Evolutionary conservation across 2,329 filamentous ascomycete genomes (phyloP).

Genomic region (Spiromastix sp.): DNA sequence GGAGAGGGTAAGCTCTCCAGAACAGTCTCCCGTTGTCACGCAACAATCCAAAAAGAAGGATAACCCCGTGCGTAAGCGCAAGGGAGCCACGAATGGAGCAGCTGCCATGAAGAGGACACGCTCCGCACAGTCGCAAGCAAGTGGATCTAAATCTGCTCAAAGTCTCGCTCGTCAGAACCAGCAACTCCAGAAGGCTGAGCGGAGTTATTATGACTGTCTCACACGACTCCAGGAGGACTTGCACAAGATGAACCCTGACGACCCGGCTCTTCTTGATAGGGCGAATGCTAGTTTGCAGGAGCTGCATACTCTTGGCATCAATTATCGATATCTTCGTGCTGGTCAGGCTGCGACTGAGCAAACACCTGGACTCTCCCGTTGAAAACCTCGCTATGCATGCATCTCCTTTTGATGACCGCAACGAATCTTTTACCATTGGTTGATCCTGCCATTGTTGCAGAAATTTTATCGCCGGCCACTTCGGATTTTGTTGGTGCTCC

Average conservation of each 20-base stretch:
- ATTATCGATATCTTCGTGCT: slow-evolving; percentile 33
- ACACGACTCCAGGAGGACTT: slow-evolving; percentile 29
- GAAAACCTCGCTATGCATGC: background rate
- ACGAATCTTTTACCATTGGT: too few relatives aligned
- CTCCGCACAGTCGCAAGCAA: slow-evolving; percentile 28
- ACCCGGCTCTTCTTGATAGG: slow-evolving; percentile 32
- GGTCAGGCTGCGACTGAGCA: slow-evolving; percentile 27
- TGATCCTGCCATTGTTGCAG: too few relatives aligned
- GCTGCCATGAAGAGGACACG: slow-evolving; percentile 34
- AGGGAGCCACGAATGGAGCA: slow-evolving; percentile 24
- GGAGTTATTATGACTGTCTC: slow-evolving; percentile 33
- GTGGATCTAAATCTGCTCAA: slow-evolving; percentile 24
- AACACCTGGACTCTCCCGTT: slow-evolving; percentile 3
- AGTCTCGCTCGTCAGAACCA: slow-evolving; percentile 26
- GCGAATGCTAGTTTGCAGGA: slow-evolving; percentile 36
- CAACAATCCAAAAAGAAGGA: slow-evolving; percentile 27
- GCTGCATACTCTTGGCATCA: slow-evolving; percentile 31
- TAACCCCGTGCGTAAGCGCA: slow-evolving; percentile 27
- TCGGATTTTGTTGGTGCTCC: too few relatives aligned
- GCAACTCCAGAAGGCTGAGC: slow-evolving; percentile 32
- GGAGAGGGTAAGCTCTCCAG: slow-evolving; percentile 33
- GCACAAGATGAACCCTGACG: slow-evolving; percentile 28
- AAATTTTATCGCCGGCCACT: too few relatives aligned
- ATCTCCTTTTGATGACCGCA: too few relatives aligned
- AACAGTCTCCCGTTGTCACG: slow-evolving; percentile 23